Evolutionary conservation across 768 basidiomycete genomes (phyloP).

Genomic region (Baorangia bicolor): DNA sequence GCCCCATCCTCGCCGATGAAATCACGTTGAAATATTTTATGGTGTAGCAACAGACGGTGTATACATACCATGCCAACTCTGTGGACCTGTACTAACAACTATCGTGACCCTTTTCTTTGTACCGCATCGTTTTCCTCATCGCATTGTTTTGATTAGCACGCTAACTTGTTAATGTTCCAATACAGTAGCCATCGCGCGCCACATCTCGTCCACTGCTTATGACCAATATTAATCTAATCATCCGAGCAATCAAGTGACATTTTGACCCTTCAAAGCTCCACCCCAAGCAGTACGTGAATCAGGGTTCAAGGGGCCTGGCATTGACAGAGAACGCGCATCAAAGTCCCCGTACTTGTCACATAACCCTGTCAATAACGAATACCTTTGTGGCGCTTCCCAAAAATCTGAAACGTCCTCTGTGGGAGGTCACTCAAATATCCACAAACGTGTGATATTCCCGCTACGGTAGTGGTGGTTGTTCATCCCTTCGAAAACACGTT

Average conservation of each 20-base stretch:
- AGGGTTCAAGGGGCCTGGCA: neutral
- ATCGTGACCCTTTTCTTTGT: constrained; percentile 1
- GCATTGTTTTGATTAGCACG: constrained; percentile 18
- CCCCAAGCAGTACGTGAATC: neutral
- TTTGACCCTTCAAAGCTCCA: neutral
- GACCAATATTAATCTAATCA: constrained; percentile 1
- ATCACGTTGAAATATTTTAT: constrained; percentile 17
- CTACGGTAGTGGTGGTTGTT: neutral
- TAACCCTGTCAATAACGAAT: neutral
- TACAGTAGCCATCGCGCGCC: constrained; percentile 9
- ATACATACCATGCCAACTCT: constrained; percentile 7
- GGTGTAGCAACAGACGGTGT: constrained; percentile 13
- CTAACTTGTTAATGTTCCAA: constrained; percentile 1
- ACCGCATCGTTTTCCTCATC: neutral
- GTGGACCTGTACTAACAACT: constrained; percentile 15
- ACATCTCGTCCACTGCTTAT: constrained; percentile 3
- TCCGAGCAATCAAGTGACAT: neutral
- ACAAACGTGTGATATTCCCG: neutral
- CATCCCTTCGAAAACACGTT: neutral
- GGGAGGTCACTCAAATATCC: neutral
- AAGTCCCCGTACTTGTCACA: neutral
- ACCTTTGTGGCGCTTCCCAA: constrained; percentile 1
- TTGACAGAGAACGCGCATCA: neutral
- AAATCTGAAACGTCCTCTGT: constrained; percentile 8
- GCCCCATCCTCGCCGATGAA: constrained; percentile 22